Percentiles rank a stretch among this genome's conserved stretches.
Evolutionary conservation across 441 rosid species (phyloP).

Genomic region (Melastoma candidum): DNA sequence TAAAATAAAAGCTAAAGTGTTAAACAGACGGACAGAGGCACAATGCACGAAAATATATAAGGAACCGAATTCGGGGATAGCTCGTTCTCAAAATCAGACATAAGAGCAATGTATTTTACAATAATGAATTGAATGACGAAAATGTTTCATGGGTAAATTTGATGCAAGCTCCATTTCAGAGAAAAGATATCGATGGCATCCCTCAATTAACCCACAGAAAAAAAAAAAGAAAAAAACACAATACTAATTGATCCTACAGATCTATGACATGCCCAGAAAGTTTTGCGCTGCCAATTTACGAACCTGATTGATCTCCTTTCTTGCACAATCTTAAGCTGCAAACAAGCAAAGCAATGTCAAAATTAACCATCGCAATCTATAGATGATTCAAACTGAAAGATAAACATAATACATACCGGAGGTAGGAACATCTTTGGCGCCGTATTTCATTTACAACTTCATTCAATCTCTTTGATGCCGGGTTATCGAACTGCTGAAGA

Average conservation of each 20-base stretch:
- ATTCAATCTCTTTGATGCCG: constrained; percentile 74
- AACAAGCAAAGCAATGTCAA: constrained; percentile 1
- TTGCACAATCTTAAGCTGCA: constrained; percentile 78
- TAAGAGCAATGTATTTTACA: too few relatives aligned
- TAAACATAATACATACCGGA: constrained; percentile 44
- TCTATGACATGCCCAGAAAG: too few relatives aligned
- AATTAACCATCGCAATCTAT: background rate
- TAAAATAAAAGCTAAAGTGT: constrained; percentile 1
- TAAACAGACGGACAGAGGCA: background rate
- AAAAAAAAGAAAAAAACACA: too few relatives aligned
- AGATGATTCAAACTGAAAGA: background rate
- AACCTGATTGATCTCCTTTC: constrained; percentile 90
- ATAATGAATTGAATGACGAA: too few relatives aligned
- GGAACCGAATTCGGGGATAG: too few relatives aligned
- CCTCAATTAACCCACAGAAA: too few relatives aligned
- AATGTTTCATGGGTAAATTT: too few relatives aligned
- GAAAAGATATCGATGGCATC: too few relatives aligned
- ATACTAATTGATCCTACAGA: too few relatives aligned
- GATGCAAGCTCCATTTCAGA: too few relatives aligned
- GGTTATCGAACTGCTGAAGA: constrained; percentile 69
- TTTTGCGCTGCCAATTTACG: too few relatives aligned
- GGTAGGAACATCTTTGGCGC: constrained; percentile 83
- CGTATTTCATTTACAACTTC: constrained; percentile 84
- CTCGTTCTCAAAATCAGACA: too few relatives aligned
- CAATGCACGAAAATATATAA: background rate